Conservation (phyloP, 139 green algal species). For the Ostreobium quekettii region DNA sequence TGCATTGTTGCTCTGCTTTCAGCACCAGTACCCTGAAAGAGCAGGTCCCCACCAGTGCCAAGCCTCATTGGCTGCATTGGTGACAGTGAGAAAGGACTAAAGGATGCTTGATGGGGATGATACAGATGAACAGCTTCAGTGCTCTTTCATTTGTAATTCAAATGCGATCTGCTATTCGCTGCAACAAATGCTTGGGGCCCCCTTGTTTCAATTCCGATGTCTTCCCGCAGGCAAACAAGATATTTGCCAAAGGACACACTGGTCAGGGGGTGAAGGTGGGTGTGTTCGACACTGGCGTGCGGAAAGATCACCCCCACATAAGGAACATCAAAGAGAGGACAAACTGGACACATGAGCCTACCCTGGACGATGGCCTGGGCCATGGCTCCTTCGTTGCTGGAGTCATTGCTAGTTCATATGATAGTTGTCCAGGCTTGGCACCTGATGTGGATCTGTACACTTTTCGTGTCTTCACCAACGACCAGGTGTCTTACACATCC, state of each 20-base stretch:
- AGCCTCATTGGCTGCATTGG: too few relatives aligned
- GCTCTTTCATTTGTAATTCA: too few relatives aligned
- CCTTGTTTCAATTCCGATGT: too few relatives aligned
- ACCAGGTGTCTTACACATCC: conserved; percentile 94
- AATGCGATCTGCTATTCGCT: too few relatives aligned
- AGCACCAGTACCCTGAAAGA: too few relatives aligned
- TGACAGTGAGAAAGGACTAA: too few relatives aligned
- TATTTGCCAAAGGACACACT: conserved; percentile 75
- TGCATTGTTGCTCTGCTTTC: too few relatives aligned
- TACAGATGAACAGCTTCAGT: too few relatives aligned
- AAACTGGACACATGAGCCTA: conserved; percentile 97
- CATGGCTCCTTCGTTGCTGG: conserved; percentile 96
- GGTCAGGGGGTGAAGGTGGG: conserved; percentile 73
- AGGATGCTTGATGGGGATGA: too few relatives aligned
- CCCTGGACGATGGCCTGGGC: conserved; percentile 84
- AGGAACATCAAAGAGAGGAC: conserved; percentile 89
- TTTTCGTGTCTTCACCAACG: conserved; percentile 92
- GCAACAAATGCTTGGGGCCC: too few relatives aligned
- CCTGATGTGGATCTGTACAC: conserved; percentile 89
- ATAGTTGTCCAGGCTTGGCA: conserved; percentile 80
- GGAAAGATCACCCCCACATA: conserved; percentile 84
- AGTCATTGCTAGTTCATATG: conserved; percentile 72
- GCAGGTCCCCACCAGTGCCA: too few relatives aligned
- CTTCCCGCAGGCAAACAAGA: conserved; percentile 41
- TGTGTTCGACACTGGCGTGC: conserved; percentile 97